phyloP scores from a whole-genome alignment of 1,139 yeast species.

The Pichia sp. region DNA sequence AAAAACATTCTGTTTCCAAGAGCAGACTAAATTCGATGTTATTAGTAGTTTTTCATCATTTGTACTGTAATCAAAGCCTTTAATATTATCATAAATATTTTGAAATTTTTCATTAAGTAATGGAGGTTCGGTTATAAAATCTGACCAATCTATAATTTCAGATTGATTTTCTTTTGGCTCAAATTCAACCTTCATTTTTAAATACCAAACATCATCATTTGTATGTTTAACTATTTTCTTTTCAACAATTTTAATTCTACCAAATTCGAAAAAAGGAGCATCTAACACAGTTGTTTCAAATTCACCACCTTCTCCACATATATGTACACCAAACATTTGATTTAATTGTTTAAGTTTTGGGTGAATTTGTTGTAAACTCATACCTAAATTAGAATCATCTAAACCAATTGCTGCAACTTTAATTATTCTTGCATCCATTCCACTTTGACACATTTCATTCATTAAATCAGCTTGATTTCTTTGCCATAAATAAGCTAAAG shows the following conservation, averaged over 20 bases:
- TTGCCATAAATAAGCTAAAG: slow-evolving; percentile 84
- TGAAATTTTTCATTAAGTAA: slow-evolving; percentile 46
- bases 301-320: slow-evolving; percentile 99
- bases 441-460: slow-evolving; percentile 70
- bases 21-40: too few species aligned
- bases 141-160: slow-evolving; percentile 23
- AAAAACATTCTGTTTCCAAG: slow-evolving; percentile 17
- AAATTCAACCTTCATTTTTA: slow-evolving; percentile 41
- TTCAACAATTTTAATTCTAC: slow-evolving; percentile 43
- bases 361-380: slow-evolving; percentile 53
- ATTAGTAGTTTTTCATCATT: too few species aligned
- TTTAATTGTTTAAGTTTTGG: slow-evolving; percentile 58
- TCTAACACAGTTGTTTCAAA: slow-evolving; percentile 90
- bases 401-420: slow-evolving; percentile 94
- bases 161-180: slow-evolving; percentile 31
- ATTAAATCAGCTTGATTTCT: slow-evolving; percentile 72
- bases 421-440: slow-evolving; percentile 76
- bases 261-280: slow-evolving; percentile 66
- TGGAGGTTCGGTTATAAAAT: slow-evolving; percentile 37
- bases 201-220: slow-evolving; percentile 60
- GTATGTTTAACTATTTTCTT: slow-evolving; percentile 41
- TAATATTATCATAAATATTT: slow-evolving; percentile 14
- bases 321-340: slow-evolving; percentile 68
- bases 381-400: slow-evolving; percentile 58
- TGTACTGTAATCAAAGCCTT: too few species aligned